Base-by-base conservation (phyloP, 2,329 filamentous ascomycete species). In the Diaporthe aspalathi region DNA sequence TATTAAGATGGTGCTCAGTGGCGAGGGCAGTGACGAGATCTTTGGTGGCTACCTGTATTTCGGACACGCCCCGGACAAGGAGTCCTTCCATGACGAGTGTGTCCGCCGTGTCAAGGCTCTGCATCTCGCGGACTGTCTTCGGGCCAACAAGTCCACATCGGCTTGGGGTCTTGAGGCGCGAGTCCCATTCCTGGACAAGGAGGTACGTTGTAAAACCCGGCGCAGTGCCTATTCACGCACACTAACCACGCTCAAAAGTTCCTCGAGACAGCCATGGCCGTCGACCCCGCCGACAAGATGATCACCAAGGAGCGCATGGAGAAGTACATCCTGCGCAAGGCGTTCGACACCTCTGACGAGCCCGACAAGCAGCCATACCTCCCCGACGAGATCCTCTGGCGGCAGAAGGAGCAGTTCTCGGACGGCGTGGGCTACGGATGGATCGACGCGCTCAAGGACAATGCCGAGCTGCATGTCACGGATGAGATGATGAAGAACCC, bases 401-500 rank as follows among this genome's bases (percentile, higher is more conserved):
- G 97, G 80, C 97, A 99, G 84, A 99, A 99, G 90, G 96, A 99
- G 86, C 96, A 99, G 85, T 99, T 99, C 87, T 97, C 93, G 72
- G 97, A 99, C 79, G 97, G 96, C 81, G 96, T 99, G 71, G 96
- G 96, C 71, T 99, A 99, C 85, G 95, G 96, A 74, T 99, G 96
- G 96, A 99, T 99, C 80, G 96, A 99, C 79, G 93, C 92, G 8
- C 90, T 99, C 78, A 98, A 98, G 88, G 96, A 98, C 83, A 93
- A 92, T 79, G 96, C 96, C 43, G 94, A 97, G 84, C 82, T 91
- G 75, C 90, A 96, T 70, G 92, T 99, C 70, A 97, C 93, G 22
- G 95, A 99, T 79, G 95, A 98, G 87, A 95, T 97, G 91, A 94
- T 98, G 93, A 94, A 95, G 88, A 95, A 97, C 89, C 95, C 96